These are phyloP conservation scores for Nemania sp. DNA, from an alignment of 2,329 filamentous ascomycete species.

Conservation along the genomic window DNA sequence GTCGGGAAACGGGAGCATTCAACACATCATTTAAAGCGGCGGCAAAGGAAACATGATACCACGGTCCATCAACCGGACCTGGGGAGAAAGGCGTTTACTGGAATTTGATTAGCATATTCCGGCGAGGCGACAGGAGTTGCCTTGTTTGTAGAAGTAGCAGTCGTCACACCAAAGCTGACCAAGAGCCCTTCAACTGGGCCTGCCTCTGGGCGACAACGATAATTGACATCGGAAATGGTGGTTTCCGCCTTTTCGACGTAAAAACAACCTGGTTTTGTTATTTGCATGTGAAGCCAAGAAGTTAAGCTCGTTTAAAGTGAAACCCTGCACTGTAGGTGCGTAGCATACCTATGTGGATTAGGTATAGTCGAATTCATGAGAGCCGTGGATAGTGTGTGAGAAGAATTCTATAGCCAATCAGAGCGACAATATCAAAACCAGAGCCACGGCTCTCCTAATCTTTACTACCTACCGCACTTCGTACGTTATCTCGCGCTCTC, in stretches of 20 bases:
- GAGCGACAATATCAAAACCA: not conserved
- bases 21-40: slow-evolving; percentile 43
- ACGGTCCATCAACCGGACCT: slow-evolving; percentile 44
- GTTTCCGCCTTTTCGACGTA: slow-evolving; percentile 8
- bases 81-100: slow-evolving; percentile 41
- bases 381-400: not conserved
- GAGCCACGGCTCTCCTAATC: not conserved
- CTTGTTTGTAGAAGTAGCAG: slow-evolving; percentile 39
- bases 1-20: slow-evolving; percentile 42
- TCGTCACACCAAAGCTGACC: slow-evolving; percentile 19
- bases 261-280: not conserved
- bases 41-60: slow-evolving; percentile 42
- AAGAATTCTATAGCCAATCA: not conserved
- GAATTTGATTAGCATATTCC: slow-evolving; percentile 37
- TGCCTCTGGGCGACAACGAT: slow-evolving; percentile 27
- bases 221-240: slow-evolving; percentile 21
- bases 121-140: slow-evolving; percentile 32
- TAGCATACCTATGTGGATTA: too few relatives aligned
- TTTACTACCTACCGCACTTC: not conserved
- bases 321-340: too few relatives aligned
- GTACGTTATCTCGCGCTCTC: too few relatives aligned
- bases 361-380: not conserved
- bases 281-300: not conserved
- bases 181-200: slow-evolving; percentile 40
- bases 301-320: not conserved